A percentile compares a stretch with the other conserved stretches of the same genome.
Conservation (phyloP, 805 yeast genomes). For the Saccharomycopsis javanensis region DNA sequence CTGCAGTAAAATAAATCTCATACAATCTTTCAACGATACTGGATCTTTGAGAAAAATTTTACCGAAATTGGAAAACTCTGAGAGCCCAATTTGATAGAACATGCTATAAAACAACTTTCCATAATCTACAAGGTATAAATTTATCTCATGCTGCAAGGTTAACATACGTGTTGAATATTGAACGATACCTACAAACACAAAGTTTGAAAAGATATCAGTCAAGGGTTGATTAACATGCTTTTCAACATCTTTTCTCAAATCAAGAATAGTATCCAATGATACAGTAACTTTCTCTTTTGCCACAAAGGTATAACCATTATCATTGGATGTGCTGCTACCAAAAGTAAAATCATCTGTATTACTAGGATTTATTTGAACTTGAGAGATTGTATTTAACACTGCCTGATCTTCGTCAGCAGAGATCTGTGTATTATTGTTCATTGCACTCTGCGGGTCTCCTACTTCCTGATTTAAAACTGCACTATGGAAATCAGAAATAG, state of each 20-base stretch:
- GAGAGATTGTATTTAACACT: not conserved
- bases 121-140: constrained; percentile 71
- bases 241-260: constrained; percentile 44
- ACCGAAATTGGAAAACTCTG: constrained; percentile 81
- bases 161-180: constrained; percentile 62
- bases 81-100: constrained; percentile 71
- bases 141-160: constrained; percentile 78
- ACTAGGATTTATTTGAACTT: not conserved
- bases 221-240: constrained; percentile 38
- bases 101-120: constrained; percentile 56
- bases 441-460: not conserved
- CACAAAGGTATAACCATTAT: constrained; percentile 5
- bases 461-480: not conserved
- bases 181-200: constrained; percentile 73
- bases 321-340: not conserved
- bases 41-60: constrained; percentile 32
- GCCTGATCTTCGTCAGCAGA: not conserved
- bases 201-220: constrained; percentile 58
- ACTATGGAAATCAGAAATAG: not conserved
- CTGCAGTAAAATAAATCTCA: constrained; percentile 28
- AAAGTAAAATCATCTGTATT: not conserved
- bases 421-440: not conserved
- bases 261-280: constrained; percentile 47
- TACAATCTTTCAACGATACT: constrained; percentile 29
- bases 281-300: constrained; percentile 32